Conservation (phyloP, 768 basidiomycete genomes). For the Pulveroboletus frians region DNA sequence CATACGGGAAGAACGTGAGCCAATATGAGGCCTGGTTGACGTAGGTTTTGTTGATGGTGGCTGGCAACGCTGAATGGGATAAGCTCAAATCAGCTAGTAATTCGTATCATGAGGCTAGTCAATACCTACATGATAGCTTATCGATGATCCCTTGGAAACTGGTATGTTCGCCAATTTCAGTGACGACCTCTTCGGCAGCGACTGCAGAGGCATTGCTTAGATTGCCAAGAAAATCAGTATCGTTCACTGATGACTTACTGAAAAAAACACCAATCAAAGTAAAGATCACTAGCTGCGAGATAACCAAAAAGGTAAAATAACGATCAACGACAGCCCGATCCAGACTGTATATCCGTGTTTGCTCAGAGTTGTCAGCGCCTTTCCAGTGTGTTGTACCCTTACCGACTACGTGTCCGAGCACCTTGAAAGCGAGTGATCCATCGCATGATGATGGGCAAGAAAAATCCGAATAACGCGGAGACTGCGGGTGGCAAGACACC, state of each 20-base stretch:
- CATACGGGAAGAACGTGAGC: slow-evolving; percentile 93
- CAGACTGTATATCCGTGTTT: slow-evolving; percentile 44
- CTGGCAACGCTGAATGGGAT: slow-evolving; percentile 60
- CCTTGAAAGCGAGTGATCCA: slow-evolving; percentile 70
- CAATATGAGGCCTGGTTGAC: slow-evolving; percentile 89
- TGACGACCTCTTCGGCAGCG: slow-evolving; percentile 38
- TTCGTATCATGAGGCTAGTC: neutral
- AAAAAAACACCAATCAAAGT: slow-evolving; percentile 87
- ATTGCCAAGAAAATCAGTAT: neutral
- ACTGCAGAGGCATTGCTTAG: slow-evolving; percentile 16
- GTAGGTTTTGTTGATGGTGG: slow-evolving; percentile 78
- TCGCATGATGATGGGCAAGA: slow-evolving; percentile 90
- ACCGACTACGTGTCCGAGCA: slow-evolving; percentile 32
- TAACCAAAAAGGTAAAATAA: slow-evolving; percentile 91
- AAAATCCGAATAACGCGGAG: slow-evolving; percentile 83
- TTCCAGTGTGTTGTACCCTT: neutral
- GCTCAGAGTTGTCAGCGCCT: neutral
- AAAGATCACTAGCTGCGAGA: slow-evolving; percentile 92
- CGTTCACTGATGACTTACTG: slow-evolving; percentile 43
- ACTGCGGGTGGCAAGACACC: slow-evolving; percentile 91
- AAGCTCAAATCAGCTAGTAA: neutral
- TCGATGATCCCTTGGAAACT: slow-evolving; percentile 43
- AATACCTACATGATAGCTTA: slow-evolving; percentile 37
- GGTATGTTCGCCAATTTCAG: slow-evolving; percentile 43
- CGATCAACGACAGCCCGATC: slow-evolving; percentile 90